A percentile compares a stretch with the other conserved stretches of the same genome.
These are phyloP conservation scores for Capronia coronata DNA, from an alignment of 2,329 filamentous ascomycete genomes.

Conservation along the genomic window DNA sequence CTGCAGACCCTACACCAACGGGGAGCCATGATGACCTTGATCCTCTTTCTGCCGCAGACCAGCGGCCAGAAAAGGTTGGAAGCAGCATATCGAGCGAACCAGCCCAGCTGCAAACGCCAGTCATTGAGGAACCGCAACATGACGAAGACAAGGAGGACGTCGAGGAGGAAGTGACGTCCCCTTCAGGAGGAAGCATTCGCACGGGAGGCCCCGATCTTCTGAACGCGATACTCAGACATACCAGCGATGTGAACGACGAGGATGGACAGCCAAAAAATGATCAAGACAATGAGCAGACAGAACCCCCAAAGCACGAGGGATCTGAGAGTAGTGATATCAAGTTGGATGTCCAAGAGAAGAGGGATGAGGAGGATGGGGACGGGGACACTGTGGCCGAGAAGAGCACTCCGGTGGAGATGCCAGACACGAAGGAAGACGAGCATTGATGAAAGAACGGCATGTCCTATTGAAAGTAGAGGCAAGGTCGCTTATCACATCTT, in stretches of 20 bases:
- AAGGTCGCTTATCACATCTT: no score
- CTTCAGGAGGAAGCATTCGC: conserved; percentile 25
- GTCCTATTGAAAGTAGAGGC: no score
- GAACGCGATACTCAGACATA: conserved; percentile 25
- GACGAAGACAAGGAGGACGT: no score
- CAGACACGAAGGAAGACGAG: no score
- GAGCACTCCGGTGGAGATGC: neutral
- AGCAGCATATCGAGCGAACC: neutral
- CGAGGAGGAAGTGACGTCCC: conserved; percentile 18
- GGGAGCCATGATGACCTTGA: conserved; percentile 16
- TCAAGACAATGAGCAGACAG: neutral
- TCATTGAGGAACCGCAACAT: conserved; percentile 7
- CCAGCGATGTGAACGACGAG: conserved; percentile 15
- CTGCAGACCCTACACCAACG: conserved; percentile 26
- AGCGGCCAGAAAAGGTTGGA: neutral
- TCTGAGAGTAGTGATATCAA: neutral
- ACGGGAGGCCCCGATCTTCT: conserved; percentile 25
- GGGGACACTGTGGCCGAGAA: neutral
- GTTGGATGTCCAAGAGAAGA: neutral
- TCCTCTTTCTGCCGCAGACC: conserved; percentile 13
- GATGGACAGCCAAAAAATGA: conserved; percentile 3
- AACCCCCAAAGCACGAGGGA: neutral
- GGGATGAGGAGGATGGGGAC: neutral
- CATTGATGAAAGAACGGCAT: no score
- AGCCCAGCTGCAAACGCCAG: conserved; percentile 11